phyloP scores from a whole-genome alignment of 371 early-diverging fungal species.

The Apophysomyces sp. region DNA sequence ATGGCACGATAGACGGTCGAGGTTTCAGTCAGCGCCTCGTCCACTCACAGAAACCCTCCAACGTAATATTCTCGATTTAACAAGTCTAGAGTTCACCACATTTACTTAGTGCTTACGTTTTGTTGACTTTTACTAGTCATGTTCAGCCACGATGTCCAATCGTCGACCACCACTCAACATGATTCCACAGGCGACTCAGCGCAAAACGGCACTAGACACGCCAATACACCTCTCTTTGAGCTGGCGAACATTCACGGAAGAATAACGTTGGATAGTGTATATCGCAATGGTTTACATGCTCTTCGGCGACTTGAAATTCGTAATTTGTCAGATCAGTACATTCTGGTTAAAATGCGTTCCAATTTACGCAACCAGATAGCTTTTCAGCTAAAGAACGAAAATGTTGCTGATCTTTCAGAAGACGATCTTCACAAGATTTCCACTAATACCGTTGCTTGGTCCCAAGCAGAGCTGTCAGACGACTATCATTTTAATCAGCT shows the following conservation, averaged over 20 bases:
- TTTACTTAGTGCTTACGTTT: background rate
- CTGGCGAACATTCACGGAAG: conserved; percentile 55
- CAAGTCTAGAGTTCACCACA: background rate
- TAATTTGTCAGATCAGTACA: conserved; percentile 58
- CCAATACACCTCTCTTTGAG: conserved; percentile 49
- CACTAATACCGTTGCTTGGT: conserved; percentile 67
- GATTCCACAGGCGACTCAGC: conserved; percentile 2
- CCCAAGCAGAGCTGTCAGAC: conserved; percentile 29
- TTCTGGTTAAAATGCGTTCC: conserved; percentile 77
- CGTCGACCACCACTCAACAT: conserved; percentile 4
- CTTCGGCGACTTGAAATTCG: conserved; percentile 72
- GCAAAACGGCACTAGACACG: conserved; percentile 2
- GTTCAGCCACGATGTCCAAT: conserved; percentile 6
- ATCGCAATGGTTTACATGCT: conserved; percentile 83
- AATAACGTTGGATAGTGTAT: conserved; percentile 71
- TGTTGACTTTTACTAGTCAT: background rate
- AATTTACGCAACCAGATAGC: conserved; percentile 82
- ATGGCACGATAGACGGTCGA: no score
- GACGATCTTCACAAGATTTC: conserved; percentile 24
- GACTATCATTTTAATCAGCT: conserved; percentile 82
- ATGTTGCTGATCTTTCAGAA: conserved; percentile 44
- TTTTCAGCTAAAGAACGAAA: conserved; percentile 89
- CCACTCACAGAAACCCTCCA: background rate
- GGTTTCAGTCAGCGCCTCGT: background rate
- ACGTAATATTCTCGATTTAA: background rate